Evolutionary conservation across 179 eudicot species (phyloP).

Genomic region (Beta lomatogona): DNA sequence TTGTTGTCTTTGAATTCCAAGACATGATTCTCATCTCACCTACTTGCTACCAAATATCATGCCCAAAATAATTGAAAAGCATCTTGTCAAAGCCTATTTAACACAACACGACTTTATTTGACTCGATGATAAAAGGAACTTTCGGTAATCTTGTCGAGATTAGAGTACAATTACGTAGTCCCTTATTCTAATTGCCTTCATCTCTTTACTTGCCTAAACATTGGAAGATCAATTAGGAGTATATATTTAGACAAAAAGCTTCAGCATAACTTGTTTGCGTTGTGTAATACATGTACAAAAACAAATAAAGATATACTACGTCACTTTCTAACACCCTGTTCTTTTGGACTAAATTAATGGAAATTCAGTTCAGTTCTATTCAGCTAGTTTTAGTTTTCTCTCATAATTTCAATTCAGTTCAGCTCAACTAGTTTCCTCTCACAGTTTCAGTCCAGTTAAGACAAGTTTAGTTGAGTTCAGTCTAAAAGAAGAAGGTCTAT

Average conservation of each 20-base stretch:
- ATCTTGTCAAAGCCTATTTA: neutral
- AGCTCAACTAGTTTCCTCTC: too few species aligned
- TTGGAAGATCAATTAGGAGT: neutral
- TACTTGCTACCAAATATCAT: neutral
- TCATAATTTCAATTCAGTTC: too few species aligned
- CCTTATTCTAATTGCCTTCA: neutral
- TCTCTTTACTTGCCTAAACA: neutral
- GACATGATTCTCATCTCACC: neutral
- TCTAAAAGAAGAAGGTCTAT: too few species aligned
- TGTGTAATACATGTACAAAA: too few species aligned
- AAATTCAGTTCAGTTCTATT: too few species aligned
- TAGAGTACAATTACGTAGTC: neutral
- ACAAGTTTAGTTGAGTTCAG: too few species aligned
- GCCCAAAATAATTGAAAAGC: neutral
- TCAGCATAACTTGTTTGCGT: neutral
- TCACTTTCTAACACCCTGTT: too few species aligned
- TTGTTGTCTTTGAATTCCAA: too few species aligned
- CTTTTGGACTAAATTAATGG: too few species aligned
- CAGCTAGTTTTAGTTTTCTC: too few species aligned
- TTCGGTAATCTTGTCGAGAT: neutral
- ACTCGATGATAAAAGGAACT: constrained; percentile 2
- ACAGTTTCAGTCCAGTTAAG: too few species aligned
- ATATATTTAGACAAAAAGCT: neutral
- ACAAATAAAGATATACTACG: too few species aligned
- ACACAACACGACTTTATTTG: neutral